Percentiles rank a stretch among this genome's conserved stretches.
Evolutionary conservation across 2,329 filamentous ascomycete species (phyloP).

Genomic region (Colletotrichum shisoi): DNA sequence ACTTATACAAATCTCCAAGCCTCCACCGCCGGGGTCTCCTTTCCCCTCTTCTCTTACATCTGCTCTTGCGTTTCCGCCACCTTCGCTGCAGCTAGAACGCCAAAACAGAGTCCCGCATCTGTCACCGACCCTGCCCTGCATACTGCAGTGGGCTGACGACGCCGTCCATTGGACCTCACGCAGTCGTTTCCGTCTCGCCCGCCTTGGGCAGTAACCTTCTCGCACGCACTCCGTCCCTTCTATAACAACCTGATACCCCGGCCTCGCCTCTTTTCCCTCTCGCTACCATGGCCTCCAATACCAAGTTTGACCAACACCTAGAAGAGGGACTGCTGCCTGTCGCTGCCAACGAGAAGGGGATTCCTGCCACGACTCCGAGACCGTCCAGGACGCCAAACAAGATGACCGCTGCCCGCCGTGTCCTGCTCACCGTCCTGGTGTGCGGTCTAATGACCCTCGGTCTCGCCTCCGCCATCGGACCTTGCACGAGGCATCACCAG

Average conservation of each 20-base stretch:
- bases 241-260: slow-evolving; percentile 44
- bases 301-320: slow-evolving; percentile 37
- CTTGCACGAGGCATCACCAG: slow-evolving; percentile 33
- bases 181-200: slow-evolving; percentile 28
- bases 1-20: slow-evolving; percentile 33
- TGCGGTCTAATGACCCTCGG: slow-evolving; percentile 42
- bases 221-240: slow-evolving; percentile 42
- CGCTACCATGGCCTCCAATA: slow-evolving; percentile 38
- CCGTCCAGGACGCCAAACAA: slow-evolving; percentile 28
- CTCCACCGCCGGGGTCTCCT: slow-evolving; percentile 24
- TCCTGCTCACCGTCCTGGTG: slow-evolving; percentile 41
- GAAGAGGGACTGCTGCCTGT: slow-evolving; percentile 41
- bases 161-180: slow-evolving; percentile 23
- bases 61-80: slow-evolving; percentile 25
- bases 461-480: slow-evolving; percentile 40
- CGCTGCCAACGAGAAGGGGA: slow-evolving; percentile 38
- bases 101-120: slow-evolving; percentile 31
- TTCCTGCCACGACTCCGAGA: slow-evolving; percentile 16
- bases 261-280: not conserved
- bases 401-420: slow-evolving; percentile 41
- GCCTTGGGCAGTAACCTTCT: slow-evolving; percentile 37
- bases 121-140: slow-evolving; percentile 30
- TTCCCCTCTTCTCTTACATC: slow-evolving; percentile 30
- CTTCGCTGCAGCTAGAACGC: slow-evolving; percentile 35
- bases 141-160: not conserved